Conservation (phyloP, 2,329 filamentous ascomycete species). For the Podosphaera xanthii region DNA sequence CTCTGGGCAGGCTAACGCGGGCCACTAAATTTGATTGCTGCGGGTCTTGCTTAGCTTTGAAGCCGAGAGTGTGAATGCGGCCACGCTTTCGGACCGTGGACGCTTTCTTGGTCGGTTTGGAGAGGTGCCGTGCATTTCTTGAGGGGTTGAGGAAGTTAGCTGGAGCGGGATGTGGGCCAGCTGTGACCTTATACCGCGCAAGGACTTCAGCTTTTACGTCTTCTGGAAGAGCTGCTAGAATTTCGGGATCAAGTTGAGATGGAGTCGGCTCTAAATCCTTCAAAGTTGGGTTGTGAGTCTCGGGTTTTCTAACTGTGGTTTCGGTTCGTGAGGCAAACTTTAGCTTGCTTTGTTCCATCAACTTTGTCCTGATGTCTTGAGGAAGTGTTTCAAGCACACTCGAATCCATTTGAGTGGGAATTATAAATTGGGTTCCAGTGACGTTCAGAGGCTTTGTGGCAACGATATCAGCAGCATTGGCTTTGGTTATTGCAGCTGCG, state of each 20-base stretch:
- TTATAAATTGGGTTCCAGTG: slow-evolving; percentile 72
- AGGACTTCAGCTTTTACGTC: slow-evolving; percentile 72
- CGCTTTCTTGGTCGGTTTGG: slow-evolving; percentile 15
- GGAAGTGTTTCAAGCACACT: slow-evolving; percentile 68
- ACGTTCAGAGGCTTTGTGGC: slow-evolving; percentile 52
- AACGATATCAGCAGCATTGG: slow-evolving; percentile 23
- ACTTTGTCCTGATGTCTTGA: slow-evolving; percentile 53
- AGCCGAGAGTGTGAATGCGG: slow-evolving; percentile 14
- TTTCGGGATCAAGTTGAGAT: slow-evolving; percentile 66
- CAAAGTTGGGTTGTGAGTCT: too few species aligned
- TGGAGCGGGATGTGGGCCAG: slow-evolving; percentile 14
- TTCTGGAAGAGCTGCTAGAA: slow-evolving; percentile 60
- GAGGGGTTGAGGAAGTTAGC: slow-evolving; percentile 23
- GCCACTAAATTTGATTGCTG: slow-evolving; percentile 50
- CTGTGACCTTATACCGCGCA: slow-evolving; percentile 33
- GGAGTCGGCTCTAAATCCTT: slow-evolving; percentile 20
- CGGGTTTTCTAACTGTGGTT: slow-evolving; percentile 2
- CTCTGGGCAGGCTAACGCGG: slow-evolving; percentile 13
- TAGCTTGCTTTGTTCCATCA: slow-evolving; percentile 34
- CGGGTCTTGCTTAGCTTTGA: slow-evolving; percentile 23
- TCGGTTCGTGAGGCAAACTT: slow-evolving; percentile 15
- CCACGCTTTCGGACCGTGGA: slow-evolving; percentile 44
- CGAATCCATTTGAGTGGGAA: slow-evolving; percentile 65
- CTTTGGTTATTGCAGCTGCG: slow-evolving; percentile 27
- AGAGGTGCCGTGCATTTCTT: slow-evolving; percentile 29